Conservation (phyloP, 768 basidiomycete species). For the Leucocoprinus sp. region DNA sequence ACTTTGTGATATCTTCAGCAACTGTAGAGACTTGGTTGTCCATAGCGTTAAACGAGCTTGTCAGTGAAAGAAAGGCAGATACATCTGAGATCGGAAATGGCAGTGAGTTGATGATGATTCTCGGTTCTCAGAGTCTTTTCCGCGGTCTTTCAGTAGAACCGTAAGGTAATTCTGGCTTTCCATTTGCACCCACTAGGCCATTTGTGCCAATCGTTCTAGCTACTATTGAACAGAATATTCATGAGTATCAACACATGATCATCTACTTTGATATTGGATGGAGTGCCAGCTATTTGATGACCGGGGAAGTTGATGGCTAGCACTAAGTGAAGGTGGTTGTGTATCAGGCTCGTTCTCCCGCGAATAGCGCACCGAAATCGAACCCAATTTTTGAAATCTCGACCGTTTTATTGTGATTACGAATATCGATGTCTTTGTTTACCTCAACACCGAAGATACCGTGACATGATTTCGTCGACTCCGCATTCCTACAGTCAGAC, state of each 20-base stretch:
- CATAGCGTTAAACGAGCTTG: neutral
- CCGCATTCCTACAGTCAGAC: no score
- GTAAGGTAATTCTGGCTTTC: neutral
- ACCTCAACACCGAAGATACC: neutral
- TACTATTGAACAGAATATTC: no score
- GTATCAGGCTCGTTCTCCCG: constrained; percentile 6
- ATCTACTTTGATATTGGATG: neutral
- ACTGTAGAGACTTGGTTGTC: neutral
- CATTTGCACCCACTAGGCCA: neutral
- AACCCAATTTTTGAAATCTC: neutral
- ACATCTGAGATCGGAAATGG: neutral
- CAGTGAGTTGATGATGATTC: neutral
- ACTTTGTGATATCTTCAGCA: neutral
- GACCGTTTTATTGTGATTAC: neutral
- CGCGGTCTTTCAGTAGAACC: constrained; percentile 5
- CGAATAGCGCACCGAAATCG: constrained; percentile 5
- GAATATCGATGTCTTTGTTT: neutral
- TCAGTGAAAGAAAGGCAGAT: neutral
- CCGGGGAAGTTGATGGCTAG: no score
- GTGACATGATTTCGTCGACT: neutral
- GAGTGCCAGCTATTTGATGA: no score
- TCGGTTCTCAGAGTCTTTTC: constrained; percentile 3
- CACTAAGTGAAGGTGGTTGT: neutral
- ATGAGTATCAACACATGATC: no score
- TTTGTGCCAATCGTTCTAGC: no score